Evolutionary conservation across 2,329 filamentous ascomycete genomes (phyloP).

Genomic region (Ophiostoma novo-ulmi): DNA sequence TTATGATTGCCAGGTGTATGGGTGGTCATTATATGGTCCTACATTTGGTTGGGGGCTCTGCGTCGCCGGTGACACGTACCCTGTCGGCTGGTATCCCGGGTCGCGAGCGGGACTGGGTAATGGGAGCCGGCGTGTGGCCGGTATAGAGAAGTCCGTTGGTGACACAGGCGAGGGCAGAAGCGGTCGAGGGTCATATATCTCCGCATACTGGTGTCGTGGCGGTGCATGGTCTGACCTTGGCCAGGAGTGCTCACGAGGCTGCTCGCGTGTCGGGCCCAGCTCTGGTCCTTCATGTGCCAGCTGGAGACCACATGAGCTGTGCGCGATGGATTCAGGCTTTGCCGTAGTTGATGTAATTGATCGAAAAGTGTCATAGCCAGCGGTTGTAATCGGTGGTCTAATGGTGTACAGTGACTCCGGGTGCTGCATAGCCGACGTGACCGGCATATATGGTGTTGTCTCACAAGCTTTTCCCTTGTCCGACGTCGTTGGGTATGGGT

Average conservation of each 20-base stretch:
- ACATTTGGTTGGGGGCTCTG: constrained; percentile 1
- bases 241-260: background rate
- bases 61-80: background rate
- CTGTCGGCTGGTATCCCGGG: constrained; percentile 9
- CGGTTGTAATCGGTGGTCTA: background rate
- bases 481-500: background rate
- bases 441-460: background rate
- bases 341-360: background rate
- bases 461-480: background rate
- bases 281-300: background rate
- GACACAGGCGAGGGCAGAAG: background rate
- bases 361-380: background rate
- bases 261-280: background rate
- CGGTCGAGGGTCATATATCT: background rate
- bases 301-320: background rate
- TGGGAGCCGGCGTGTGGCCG: background rate
- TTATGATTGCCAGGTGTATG: constrained; percentile 8
- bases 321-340: background rate
- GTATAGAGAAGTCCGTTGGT: background rate
- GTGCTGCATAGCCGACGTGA: background rate
- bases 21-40: background rate
- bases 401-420: background rate
- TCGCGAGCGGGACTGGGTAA: background rate
- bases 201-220: background rate
- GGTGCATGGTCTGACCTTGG: background rate